These are phyloP conservation scores for Irineochytrium annulatum DNA, from an alignment of 192 early-diverging fungal species.

Conservation along the genomic window DNA sequence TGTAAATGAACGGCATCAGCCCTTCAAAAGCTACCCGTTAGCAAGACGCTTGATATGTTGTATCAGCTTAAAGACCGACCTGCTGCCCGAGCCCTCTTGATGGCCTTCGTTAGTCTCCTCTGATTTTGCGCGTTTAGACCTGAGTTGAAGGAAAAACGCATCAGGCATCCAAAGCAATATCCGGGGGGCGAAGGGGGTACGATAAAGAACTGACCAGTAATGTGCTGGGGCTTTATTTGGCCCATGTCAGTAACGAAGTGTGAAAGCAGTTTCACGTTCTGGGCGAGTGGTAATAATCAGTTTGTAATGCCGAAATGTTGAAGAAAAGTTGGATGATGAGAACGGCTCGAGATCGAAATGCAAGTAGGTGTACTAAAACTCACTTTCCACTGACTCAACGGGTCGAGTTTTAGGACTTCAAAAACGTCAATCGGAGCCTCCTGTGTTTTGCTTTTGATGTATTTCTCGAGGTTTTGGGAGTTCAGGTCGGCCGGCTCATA, in stretches of 20 bases:
- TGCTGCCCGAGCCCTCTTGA: conserved; percentile 30
- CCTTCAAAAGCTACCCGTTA: no score
- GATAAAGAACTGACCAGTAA: conserved; percentile 15
- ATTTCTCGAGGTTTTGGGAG: conserved; percentile 13
- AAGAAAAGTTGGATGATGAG: background rate
- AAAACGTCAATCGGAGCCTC: conserved; percentile 23
- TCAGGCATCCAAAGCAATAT: background rate
- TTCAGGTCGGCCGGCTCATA: conserved; percentile 23
- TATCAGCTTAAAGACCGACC: no score
- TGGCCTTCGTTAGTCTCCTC: conserved; percentile 24
- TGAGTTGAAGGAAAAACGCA: conserved; percentile 5
- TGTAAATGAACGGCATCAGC: no score
- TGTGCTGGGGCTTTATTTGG: conserved; percentile 23
- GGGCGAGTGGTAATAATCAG: background rate
- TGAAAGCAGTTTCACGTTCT: conserved; percentile 22
- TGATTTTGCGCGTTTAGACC: conserved; percentile 22
- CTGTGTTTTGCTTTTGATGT: conserved; percentile 7
- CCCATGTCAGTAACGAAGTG: conserved; percentile 33
- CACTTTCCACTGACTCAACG: conserved; percentile 28
- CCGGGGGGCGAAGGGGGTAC: no score
- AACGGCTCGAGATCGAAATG: background rate
- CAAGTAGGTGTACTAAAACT: background rate
- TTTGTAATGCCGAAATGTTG: background rate
- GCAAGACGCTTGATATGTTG: no score
- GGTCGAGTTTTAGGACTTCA: conserved; percentile 19